Percentiles rank a stretch among this genome's conserved stretches.
phyloP scores from a whole-genome alignment of 1,139 yeast species.

The Pichia sp. region DNA sequence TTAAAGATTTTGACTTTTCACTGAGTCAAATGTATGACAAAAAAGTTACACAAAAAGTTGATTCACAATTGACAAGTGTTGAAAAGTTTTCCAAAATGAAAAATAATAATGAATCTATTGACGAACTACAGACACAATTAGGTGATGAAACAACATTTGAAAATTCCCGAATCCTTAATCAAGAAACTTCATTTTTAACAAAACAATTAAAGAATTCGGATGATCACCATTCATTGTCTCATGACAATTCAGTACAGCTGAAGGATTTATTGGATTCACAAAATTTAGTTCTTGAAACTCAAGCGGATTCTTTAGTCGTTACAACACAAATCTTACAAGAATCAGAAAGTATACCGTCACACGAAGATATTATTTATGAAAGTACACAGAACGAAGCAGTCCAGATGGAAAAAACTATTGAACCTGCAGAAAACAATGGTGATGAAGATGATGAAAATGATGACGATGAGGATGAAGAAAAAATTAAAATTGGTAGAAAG shows the following conservation, averaged over 20 bases:
- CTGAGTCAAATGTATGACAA: slow-evolving; percentile 20
- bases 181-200: slow-evolving; percentile 12
- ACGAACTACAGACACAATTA: neutral
- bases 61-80: slow-evolving; percentile 14
- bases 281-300: slow-evolving; percentile 27
- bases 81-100: slow-evolving; percentile 22
- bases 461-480: slow-evolving; percentile 16
- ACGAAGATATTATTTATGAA: too few species aligned
- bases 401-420: too few species aligned
- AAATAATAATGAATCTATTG: neutral
- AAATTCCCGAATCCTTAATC: neutral
- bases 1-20: slow-evolving; percentile 16
- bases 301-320: slow-evolving; percentile 15
- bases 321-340: neutral
- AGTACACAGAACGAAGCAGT: too few species aligned
- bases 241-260: slow-evolving; percentile 1
- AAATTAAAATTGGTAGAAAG: slow-evolving; percentile 10
- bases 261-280: slow-evolving; percentile 24
- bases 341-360: neutral
- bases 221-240: slow-evolving; percentile 5
- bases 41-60: slow-evolving; percentile 17
- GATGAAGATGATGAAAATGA: slow-evolving; percentile 4
- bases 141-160: slow-evolving; percentile 10
- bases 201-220: slow-evolving; percentile 8
- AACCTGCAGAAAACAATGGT: slow-evolving; percentile 7